Evolutionary conservation across 2,329 filamentous ascomycete genomes (phyloP).

Genomic region (Trichoderma endophyticum): DNA sequence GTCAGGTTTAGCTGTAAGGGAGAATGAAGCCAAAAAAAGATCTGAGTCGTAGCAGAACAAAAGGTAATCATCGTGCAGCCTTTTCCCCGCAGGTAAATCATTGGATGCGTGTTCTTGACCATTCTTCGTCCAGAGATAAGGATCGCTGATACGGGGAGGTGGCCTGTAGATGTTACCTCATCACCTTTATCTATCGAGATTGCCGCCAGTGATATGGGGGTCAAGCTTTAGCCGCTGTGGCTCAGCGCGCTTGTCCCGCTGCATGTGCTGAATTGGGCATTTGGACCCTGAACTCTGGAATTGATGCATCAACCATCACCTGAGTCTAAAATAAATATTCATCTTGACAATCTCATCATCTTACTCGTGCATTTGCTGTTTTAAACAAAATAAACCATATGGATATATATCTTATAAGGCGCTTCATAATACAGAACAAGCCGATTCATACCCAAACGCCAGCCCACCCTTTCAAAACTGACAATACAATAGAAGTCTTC

Average conservation of each 20-base stretch:
- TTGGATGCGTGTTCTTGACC: neutral
- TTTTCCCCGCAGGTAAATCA: neutral
- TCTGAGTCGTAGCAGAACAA: neutral
- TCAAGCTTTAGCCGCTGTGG: neutral
- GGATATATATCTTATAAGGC: neutral
- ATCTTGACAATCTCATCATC: neutral
- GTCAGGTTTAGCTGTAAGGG: neutral
- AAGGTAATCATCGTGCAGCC: neutral
- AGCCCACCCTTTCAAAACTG: neutral
- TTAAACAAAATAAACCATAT: neutral
- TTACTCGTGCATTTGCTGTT: neutral
- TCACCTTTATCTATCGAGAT: neutral
- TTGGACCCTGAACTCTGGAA: neutral
- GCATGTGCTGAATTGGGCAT: neutral
- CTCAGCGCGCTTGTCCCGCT: neutral
- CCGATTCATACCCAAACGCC: slow-evolving; percentile 4
- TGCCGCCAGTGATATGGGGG: neutral
- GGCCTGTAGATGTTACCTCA: neutral
- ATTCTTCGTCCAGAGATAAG: neutral
- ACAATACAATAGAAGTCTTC: neutral
- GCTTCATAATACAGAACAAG: neutral
- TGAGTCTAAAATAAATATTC: neutral
- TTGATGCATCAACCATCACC: neutral
- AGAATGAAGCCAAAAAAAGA: neutral
- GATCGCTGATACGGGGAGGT: neutral